These are phyloP conservation scores for Lepidium sativum DNA, from an alignment of 345 rosid species.

Conservation along the genomic window DNA sequence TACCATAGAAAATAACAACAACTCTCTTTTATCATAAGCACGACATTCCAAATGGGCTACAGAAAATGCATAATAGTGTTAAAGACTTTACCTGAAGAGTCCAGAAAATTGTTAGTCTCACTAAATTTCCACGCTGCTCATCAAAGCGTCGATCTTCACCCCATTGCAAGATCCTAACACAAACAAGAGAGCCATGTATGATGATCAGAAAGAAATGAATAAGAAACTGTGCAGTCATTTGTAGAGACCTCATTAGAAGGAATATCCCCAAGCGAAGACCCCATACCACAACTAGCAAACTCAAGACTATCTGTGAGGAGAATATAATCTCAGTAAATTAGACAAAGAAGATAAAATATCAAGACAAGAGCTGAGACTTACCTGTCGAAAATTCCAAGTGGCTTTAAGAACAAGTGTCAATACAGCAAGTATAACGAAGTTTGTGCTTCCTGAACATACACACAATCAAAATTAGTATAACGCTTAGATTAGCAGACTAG, in stretches of 20 bases:
- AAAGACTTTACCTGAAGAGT: constrained; percentile 49
- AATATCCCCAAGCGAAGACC: constrained; percentile 81
- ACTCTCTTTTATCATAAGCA: neutral
- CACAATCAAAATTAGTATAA: no score
- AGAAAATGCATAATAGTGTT: neutral
- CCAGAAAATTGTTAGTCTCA: constrained; percentile 74
- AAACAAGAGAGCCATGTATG: neutral
- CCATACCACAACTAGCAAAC: constrained; percentile 59
- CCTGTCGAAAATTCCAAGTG: constrained; percentile 92
- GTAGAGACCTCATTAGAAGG: constrained; percentile 66
- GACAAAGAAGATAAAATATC: neutral
- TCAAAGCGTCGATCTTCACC: constrained; percentile 92
- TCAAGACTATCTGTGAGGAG: constrained; percentile 55
- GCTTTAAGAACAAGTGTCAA: constrained; percentile 67
- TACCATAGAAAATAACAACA: constrained; percentile 18
- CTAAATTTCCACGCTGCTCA: constrained; percentile 61
- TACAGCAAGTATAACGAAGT: constrained; percentile 63
- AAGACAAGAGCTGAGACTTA: constrained; percentile 3
- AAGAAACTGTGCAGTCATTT: neutral
- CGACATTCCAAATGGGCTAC: neutral
- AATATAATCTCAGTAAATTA: neutral
- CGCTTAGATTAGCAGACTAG: neutral
- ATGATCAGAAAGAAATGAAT: neutral
- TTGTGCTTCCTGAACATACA: constrained; percentile 69
- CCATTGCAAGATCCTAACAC: constrained; percentile 72